Evolutionary conservation across 352 stramenopile genomes (phyloP).

Genomic region (Blastocystis sp.): DNA sequence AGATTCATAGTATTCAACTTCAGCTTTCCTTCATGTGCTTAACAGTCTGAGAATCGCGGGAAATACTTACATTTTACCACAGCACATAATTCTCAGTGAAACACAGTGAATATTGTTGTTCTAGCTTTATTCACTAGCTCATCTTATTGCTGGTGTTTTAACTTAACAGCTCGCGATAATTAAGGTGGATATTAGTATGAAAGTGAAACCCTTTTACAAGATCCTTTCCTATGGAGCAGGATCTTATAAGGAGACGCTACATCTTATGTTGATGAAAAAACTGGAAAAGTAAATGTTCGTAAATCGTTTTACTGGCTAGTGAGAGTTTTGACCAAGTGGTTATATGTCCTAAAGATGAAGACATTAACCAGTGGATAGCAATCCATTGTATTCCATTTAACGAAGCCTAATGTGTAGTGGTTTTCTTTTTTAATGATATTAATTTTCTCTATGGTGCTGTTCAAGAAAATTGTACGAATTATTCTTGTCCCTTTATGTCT

Average conservation of each 20-base stretch:
- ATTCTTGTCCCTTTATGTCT: constrained; percentile 24
- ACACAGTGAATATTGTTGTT: too few species aligned
- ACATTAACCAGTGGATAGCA: constrained; percentile 29
- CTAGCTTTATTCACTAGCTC: too few species aligned
- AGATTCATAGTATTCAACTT: too few species aligned
- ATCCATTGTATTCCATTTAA: not conserved
- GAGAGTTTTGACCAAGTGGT: not conserved
- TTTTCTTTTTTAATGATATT: constrained; percentile 35
- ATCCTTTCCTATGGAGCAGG: constrained; percentile 11
- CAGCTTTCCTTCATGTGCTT: too few species aligned
- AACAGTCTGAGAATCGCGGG: too few species aligned
- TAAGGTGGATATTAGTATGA: not conserved
- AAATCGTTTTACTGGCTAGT: not conserved
- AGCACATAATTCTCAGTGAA: too few species aligned
- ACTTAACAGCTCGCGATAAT: too few species aligned
- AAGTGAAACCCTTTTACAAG: not conserved
- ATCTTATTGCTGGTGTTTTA: too few species aligned
- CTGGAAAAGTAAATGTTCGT: not conserved
- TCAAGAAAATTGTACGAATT: constrained; percentile 32
- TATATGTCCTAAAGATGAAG: constrained; percentile 3
- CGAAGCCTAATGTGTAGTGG: not conserved
- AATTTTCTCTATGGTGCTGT: constrained; percentile 27
- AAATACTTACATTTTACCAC: too few species aligned
- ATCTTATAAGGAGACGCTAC: not conserved
- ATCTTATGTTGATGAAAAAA: not conserved